Conservation (phyloP, 352 stramenopile genomes). For the Phytophthora fragariae region DNA sequence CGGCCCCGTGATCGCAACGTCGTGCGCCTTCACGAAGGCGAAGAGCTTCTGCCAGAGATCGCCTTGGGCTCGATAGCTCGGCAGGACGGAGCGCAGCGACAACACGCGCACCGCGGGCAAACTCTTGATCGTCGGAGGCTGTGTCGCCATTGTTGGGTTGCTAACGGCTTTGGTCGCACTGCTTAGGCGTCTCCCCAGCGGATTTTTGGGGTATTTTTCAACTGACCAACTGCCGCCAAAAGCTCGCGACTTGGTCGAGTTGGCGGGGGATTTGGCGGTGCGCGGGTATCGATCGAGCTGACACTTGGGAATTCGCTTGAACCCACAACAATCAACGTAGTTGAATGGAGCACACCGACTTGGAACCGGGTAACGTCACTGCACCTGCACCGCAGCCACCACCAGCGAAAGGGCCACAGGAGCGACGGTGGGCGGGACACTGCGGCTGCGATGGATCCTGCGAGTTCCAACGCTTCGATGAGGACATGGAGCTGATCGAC, state of each 20-base stretch:
- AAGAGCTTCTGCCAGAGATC: constrained; percentile 45
- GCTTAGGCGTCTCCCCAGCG: background rate
- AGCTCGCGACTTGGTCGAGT: constrained; percentile 12
- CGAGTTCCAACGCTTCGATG: constrained; percentile 30
- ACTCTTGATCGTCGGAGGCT: constrained; percentile 35
- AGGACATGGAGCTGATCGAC: constrained; percentile 39
- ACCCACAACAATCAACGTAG: background rate
- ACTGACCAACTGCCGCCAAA: constrained; percentile 10
- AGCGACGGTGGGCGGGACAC: constrained; percentile 24
- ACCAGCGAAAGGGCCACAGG: background rate
- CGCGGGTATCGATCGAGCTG: background rate
- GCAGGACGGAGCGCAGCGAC: constrained; percentile 38
- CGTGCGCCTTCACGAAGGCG: constrained; percentile 27
- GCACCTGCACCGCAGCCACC: background rate
- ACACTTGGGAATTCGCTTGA: constrained; percentile 27
- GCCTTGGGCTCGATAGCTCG: constrained; percentile 45
- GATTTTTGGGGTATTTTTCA: background rate
- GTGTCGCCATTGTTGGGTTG: background rate
- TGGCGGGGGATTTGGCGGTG: constrained; percentile 12
- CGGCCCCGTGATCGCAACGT: constrained; percentile 26
- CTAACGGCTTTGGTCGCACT: background rate
- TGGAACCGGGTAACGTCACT: background rate
- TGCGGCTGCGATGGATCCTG: constrained; percentile 40
- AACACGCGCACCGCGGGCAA: constrained; percentile 29
- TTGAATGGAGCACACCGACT: background rate